phyloP scores from a whole-genome alignment of 805 yeast genomes.

The Starmerella vaccinii region DNA sequence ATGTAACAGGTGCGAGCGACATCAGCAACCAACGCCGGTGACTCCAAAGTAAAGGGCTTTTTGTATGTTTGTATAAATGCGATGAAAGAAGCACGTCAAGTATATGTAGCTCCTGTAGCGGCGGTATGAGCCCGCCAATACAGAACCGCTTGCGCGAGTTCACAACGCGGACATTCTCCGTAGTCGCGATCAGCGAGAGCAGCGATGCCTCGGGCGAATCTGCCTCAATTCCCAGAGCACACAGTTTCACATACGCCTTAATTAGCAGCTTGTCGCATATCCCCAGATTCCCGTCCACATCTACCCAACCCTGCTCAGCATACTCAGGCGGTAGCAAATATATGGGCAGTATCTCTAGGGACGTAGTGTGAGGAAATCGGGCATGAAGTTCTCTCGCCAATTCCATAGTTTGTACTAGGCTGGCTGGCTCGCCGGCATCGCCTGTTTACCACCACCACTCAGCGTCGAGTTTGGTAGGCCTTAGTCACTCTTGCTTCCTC shows the following conservation, averaged over 20 bases:
- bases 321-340: conserved; percentile 11
- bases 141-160: conserved; percentile 26
- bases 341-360: conserved; percentile 18
- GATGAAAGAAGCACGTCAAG: conserved; percentile 28
- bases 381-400: conserved; percentile 9
- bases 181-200: conserved; percentile 27
- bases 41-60: conserved; percentile 35
- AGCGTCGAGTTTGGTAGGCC: not conserved
- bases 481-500: not conserved
- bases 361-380: not conserved
- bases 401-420: conserved; percentile 6
- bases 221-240: not conserved
- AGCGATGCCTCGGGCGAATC: conserved; percentile 14
- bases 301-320: conserved; percentile 2
- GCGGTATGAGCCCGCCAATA: conserved; percentile 3
- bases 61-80: conserved; percentile 32
- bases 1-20: not conserved
- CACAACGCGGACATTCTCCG: conserved; percentile 28
- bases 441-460: not conserved
- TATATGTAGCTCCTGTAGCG: conserved; percentile 24
- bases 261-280: conserved; percentile 18
- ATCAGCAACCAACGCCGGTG: conserved; percentile 30
- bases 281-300: conserved; percentile 26
- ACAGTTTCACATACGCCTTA: conserved; percentile 16
- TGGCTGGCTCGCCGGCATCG: no score